Evolutionary conservation across 1,139 yeast genomes (phyloP).

Genomic region (Tardiomyces digboiensis): DNA sequence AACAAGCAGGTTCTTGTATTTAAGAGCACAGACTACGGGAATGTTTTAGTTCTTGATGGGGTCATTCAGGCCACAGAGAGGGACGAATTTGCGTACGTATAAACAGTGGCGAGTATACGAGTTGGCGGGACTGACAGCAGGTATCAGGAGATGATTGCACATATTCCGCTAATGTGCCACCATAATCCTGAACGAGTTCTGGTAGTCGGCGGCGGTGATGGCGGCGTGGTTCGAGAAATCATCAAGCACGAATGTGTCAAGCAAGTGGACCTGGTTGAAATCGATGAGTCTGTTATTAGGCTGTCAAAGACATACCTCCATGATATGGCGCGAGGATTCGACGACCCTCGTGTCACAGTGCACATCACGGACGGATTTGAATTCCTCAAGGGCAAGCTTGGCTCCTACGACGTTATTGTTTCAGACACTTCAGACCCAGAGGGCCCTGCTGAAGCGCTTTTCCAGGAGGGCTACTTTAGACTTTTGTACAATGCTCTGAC

Average conservation of each 20-base stretch:
- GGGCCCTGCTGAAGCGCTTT: conserved; percentile 88
- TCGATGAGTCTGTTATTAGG: conserved; percentile 82
- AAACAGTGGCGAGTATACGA: too few relatives aligned
- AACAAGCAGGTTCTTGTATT: conserved; percentile 49
- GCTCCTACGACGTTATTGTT: conserved; percentile 70
- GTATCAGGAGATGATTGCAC: conserved; percentile 93
- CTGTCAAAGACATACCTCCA: conserved; percentile 80
- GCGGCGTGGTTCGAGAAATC: conserved; percentile 90
- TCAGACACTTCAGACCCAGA: conserved; percentile 96
- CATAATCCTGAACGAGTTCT: conserved; percentile 84
- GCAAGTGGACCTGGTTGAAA: conserved; percentile 83
- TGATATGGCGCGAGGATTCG: conserved; percentile 69
- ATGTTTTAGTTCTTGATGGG: conserved; percentile 84
- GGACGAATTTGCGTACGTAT: conserved; percentile 63
- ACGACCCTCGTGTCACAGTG: conserved; percentile 73
- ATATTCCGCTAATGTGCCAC: conserved; percentile 81
- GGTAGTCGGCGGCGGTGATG: conserved; percentile 96
- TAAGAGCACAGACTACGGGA: conserved; percentile 82
- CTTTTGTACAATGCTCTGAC: conserved; percentile 73
- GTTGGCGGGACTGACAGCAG: conserved; percentile 1
- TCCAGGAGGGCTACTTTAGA: conserved; percentile 80
- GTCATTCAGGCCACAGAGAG: conserved; percentile 91
- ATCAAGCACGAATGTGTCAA: conserved; percentile 79
- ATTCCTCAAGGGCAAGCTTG: conserved; percentile 42
- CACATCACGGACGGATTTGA: conserved; percentile 91